phyloP scores from a whole-genome alignment of 106 monocot genomes.

The Triglochin maritima region DNA sequence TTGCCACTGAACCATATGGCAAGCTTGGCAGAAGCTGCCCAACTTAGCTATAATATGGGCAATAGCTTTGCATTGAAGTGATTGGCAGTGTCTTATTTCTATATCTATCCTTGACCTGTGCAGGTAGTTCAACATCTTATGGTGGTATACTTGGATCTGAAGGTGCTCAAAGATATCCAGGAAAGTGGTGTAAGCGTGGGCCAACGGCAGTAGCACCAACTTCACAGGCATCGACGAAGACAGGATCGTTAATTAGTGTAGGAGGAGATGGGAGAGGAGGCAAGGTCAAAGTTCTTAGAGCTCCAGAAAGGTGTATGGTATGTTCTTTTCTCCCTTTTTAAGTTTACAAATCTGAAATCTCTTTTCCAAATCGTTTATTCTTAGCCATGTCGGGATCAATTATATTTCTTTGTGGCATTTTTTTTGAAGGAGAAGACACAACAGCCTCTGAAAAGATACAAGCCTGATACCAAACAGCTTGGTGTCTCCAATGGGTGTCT shows the following conservation, averaged over 20 bases:
- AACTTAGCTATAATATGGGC: background rate
- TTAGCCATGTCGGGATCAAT: too few relatives aligned
- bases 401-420: background rate
- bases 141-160: slow-evolving; percentile 18
- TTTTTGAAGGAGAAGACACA: slow-evolving; percentile 33
- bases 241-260: too few relatives aligned
- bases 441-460: slow-evolving; percentile 25
- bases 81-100: too few relatives aligned
- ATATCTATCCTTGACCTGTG: background rate
- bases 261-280: too few relatives aligned
- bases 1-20: background rate
- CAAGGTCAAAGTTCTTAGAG: too few relatives aligned
- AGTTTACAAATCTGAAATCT: too few relatives aligned
- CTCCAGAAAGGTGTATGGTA: too few relatives aligned
- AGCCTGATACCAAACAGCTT: slow-evolving; percentile 27
- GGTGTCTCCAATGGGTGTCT: slow-evolving; percentile 27
- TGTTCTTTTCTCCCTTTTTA: too few relatives aligned
- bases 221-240: background rate
- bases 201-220: slow-evolving; percentile 1
- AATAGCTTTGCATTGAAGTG: background rate
- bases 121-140: slow-evolving; percentile 3
- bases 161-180: slow-evolving; percentile 16
- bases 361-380: too few relatives aligned
- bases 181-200: slow-evolving; percentile 42
- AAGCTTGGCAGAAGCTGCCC: background rate